Conservation (phyloP, 2,329 filamentous ascomycete genomes). For the Thielaviopsis cerberus region DNA sequence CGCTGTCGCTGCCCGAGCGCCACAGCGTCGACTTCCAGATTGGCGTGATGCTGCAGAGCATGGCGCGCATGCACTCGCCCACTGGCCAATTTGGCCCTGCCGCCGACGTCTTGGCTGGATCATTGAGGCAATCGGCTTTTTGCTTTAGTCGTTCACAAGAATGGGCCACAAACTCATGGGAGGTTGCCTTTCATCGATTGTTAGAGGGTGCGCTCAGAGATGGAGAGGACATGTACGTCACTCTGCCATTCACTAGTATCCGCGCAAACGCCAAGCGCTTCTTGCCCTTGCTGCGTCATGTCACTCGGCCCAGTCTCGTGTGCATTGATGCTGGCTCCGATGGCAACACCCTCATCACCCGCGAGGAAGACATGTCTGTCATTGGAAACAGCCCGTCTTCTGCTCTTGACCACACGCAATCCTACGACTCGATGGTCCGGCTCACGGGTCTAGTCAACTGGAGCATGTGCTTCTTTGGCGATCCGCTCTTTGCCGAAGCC, state of each 20-base stretch:
- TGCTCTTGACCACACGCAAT: background rate
- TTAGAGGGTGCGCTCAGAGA: constrained; percentile 39
- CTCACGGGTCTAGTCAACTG: constrained; percentile 38
- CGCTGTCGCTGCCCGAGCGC: constrained; percentile 21
- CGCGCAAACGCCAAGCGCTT: constrained; percentile 33
- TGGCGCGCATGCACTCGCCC: constrained; percentile 27
- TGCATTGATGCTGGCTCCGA: constrained; percentile 34
- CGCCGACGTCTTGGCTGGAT: constrained; percentile 12
- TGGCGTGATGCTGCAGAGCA: constrained; percentile 26
- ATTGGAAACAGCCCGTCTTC: background rate
- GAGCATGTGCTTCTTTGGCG: constrained; percentile 40
- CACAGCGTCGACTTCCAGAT: constrained; percentile 26
- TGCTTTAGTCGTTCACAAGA: constrained; percentile 5
- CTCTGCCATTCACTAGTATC: constrained; percentile 37
- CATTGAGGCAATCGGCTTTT: constrained; percentile 1
- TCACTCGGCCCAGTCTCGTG: constrained; percentile 33
- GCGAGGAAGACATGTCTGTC: constrained; percentile 1
- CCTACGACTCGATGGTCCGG: constrained; percentile 15
- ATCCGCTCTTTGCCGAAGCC: constrained; percentile 33
- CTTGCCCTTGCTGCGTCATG: constrained; percentile 30
- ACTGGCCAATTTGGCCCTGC: constrained; percentile 29
- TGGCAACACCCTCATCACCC: constrained; percentile 28
- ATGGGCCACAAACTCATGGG: constrained; percentile 27
- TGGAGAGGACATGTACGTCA: constrained; percentile 39
- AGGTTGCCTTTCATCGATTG: constrained; percentile 35